Evolutionary conservation across 805 yeast genomes (phyloP), one percentile per base, ranked within the genome.

Genomic region (Starmera amethionina): DNA sequence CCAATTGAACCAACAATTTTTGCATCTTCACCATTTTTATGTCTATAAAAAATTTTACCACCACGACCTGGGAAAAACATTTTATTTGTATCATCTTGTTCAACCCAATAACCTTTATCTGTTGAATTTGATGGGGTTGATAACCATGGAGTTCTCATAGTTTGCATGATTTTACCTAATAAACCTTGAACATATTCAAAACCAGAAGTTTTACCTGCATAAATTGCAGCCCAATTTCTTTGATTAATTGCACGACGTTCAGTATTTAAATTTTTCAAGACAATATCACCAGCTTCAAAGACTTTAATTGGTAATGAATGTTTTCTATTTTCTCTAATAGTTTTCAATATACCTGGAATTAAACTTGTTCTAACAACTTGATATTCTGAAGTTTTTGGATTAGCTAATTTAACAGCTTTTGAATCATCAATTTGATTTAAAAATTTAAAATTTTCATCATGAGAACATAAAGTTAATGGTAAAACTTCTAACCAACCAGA

Each of bases 1-100:
- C 99, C 99, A 50, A 93, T 70, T 36, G 78, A 67, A 49, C 99
- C 99, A 54, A 89, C 72, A 42, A 65, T 72, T 51, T 70, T 61
- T 13, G 72, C 74, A 33, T 72, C 67, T 30, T 64, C 81, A 44
- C 77, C 82, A 42, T 74, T 75, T 43, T 65, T 72, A 42, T 71
- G 65, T 70, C 94, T 78, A 66, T 79, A 84, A 65, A 72, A 75
- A 47, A 93, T 73, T 56, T 76, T 80, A 39, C 98, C 98, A 46
- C 96, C 97, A 70, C 98, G 82, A 34, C 97, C 98, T 32, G 96
- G 95, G 83, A 93, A 93, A 66, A 73, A 90, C 44, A 89, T 82
- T 38, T 78, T 72, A 58, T 79, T 72, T 25, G 71, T 68, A 40
- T 63, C 64, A 55, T 79, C 85, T 59, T 82, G 79, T 61, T 79